Conservation (phyloP, 192 early-diverging fungal species). For the Coemansia aciculifera region DNA sequence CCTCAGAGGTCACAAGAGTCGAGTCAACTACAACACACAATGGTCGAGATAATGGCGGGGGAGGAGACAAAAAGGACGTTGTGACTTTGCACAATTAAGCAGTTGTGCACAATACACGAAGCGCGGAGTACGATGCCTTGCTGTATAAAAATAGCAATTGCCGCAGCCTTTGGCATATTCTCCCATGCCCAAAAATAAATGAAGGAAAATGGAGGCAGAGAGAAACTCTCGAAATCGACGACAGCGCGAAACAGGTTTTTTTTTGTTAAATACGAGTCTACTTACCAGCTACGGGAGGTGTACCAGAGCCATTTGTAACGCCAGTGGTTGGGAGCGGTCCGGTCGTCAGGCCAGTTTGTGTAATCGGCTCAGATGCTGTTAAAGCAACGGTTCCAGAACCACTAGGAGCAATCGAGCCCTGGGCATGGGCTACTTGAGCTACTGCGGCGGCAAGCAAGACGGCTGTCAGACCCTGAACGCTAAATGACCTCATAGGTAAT, state of each 20-base stretch:
- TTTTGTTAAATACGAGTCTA: neutral
- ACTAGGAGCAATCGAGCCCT: neutral
- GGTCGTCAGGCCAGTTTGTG: neutral
- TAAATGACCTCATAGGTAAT: slow-evolving; percentile 1
- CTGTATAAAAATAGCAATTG: neutral
- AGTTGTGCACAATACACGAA: neutral
- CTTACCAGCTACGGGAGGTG: neutral
- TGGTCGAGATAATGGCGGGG: neutral
- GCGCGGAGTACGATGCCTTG: no score
- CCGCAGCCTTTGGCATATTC: neutral
- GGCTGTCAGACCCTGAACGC: neutral
- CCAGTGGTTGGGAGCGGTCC: neutral
- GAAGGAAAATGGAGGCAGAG: neutral
- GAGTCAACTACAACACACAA: slow-evolving; percentile 1
- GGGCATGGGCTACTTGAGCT: neutral
- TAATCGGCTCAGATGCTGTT: neutral
- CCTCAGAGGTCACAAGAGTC: neutral
- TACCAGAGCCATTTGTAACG: neutral
- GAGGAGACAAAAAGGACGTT: neutral
- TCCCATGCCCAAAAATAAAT: neutral
- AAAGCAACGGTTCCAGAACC: neutral
- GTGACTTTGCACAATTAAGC: neutral
- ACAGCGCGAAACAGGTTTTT: neutral
- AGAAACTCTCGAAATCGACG: neutral
- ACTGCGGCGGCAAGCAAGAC: slow-evolving; percentile 6